Percentiles rank a stretch among this genome's conserved stretches.
Conservation (phyloP, 2,329 filamentous ascomycete species). For the Rhytidhysteron rufulum region DNA sequence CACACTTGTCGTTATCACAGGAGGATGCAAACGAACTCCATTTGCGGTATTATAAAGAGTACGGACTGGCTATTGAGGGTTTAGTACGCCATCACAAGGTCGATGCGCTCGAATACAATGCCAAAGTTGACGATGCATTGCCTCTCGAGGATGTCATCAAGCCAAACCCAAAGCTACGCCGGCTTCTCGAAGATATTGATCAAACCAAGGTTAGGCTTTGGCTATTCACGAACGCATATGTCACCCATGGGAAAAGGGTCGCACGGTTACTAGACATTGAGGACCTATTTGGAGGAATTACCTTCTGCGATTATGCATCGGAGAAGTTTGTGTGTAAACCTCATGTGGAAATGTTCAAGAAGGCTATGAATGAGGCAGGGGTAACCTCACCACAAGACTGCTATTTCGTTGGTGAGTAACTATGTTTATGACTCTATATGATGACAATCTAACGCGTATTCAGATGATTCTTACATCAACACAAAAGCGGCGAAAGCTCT, state of each 20-base stretch:
- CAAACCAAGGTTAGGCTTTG: conserved; percentile 78
- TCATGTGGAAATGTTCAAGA: conserved; percentile 73
- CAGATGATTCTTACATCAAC: conserved; percentile 85
- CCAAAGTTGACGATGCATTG: conserved; percentile 89
- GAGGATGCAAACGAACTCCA: conserved; percentile 85
- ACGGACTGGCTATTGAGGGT: conserved; percentile 95
- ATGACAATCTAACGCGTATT: not conserved
- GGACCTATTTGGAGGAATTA: conserved; percentile 90
- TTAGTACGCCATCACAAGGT: conserved; percentile 92
- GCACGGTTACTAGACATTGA: conserved; percentile 77
- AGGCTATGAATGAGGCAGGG: conserved; percentile 83
- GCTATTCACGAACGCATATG: conserved; percentile 95
- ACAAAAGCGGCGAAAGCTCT: conserved; percentile 71
- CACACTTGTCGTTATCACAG: conserved; percentile 67
- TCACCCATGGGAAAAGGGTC: conserved; percentile 81
- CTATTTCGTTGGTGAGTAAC: conserved; percentile 79
- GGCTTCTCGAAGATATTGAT: conserved; percentile 78
- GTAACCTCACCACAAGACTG: conserved; percentile 66
- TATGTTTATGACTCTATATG: not conserved
- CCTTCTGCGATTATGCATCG: conserved; percentile 82
- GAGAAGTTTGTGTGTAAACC: conserved; percentile 84
- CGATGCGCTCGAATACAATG: conserved; percentile 90
- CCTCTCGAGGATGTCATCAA: conserved; percentile 81
- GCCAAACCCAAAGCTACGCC: conserved; percentile 69
- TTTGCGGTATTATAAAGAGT: conserved; percentile 88